phyloP scores from a whole-genome alignment of 306 rosid species.

The Myrica gale region DNA sequence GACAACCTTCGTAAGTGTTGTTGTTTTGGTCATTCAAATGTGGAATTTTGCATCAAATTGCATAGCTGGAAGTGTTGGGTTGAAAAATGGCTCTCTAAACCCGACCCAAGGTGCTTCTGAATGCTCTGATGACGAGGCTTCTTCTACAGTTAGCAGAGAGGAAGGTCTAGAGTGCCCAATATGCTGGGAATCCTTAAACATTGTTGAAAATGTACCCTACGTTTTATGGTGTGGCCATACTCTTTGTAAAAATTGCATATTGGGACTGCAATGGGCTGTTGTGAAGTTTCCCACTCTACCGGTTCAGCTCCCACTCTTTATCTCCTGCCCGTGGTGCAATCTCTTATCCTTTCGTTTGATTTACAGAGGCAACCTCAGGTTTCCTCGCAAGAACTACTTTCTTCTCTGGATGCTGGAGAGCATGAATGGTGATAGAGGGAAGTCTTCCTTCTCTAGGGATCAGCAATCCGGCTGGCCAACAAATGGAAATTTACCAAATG shows the following conservation, averaged over 20 bases:
- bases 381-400: slow-evolving; percentile 94
- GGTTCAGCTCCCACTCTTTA: slow-evolving; percentile 92
- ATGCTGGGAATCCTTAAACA: slow-evolving; percentile 95
- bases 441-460: slow-evolving; percentile 58
- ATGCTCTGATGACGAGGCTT: slow-evolving; percentile 88
- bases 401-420: slow-evolving; percentile 99
- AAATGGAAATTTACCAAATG: slow-evolving; percentile 46
- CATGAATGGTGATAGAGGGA: slow-evolving; percentile 85
- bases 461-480: slow-evolving; percentile 47
- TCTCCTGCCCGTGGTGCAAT: slow-evolving; percentile 98
- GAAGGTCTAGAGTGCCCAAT: slow-evolving; percentile 94
- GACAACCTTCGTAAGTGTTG: slow-evolving; percentile 27
- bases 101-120: slow-evolving; percentile 53
- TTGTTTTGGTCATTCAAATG: slow-evolving; percentile 50
- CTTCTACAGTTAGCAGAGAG: slow-evolving; percentile 70
- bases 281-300: slow-evolving; percentile 90
- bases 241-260: slow-evolving; percentile 92
- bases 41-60: slow-evolving; percentile 90
- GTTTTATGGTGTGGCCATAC: slow-evolving; percentile 99
- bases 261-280: slow-evolving; percentile 95
- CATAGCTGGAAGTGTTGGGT: slow-evolving; percentile 67
- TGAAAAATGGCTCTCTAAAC: slow-evolving; percentile 49
- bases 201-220: slow-evolving; percentile 95
- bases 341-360: slow-evolving; percentile 83
- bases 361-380: slow-evolving; percentile 70